A percentile compares a stretch with the other conserved stretches of the same genome.
Evolutionary conservation across 257 asterid genomes (phyloP).

Genomic region (Thymus mandschuricus): DNA sequence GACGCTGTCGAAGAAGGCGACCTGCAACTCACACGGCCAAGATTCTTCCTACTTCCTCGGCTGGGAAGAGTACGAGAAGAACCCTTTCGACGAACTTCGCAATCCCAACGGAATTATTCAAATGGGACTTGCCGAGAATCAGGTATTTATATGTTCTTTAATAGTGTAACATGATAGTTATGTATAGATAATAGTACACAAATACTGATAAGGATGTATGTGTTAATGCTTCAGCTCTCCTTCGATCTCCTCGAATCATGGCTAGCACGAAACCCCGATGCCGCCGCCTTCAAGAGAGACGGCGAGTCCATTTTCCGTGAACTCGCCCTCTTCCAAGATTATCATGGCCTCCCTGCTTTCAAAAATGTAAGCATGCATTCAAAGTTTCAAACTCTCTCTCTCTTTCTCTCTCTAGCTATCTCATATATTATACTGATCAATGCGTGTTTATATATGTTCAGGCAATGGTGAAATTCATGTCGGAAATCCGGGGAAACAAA

Average conservation of each 20-base stretch:
- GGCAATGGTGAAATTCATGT: slow-evolving; percentile 70
- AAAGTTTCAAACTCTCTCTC: too few species aligned
- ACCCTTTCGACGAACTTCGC: slow-evolving; percentile 45
- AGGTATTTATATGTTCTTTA: too few species aligned
- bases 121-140: slow-evolving; percentile 74
- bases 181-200: too few species aligned
- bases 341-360: slow-evolving; percentile 66
- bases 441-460: slow-evolving; percentile 20
- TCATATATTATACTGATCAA: background rate
- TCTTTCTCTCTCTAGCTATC: background rate
- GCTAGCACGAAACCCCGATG: slow-evolving; percentile 52
- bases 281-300: slow-evolving; percentile 47
- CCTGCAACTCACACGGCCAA: slow-evolving; percentile 63
- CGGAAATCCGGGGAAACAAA: slow-evolving; percentile 70
- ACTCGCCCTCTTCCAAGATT: slow-evolving; percentile 69
- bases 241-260: slow-evolving; percentile 57
- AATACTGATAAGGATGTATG: too few species aligned
- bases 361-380: slow-evolving; percentile 46
- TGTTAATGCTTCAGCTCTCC: slow-evolving; percentile 36
- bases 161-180: too few species aligned
- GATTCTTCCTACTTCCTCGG: slow-evolving; percentile 67
- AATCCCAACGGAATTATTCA: slow-evolving; percentile 63
- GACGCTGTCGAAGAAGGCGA: slow-evolving; percentile 52
- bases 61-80: slow-evolving; percentile 68
- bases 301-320: slow-evolving; percentile 58